Conservation (phyloP, 1,284 basidiomycete genomes). For the Ganoderma resinaceum region DNA sequence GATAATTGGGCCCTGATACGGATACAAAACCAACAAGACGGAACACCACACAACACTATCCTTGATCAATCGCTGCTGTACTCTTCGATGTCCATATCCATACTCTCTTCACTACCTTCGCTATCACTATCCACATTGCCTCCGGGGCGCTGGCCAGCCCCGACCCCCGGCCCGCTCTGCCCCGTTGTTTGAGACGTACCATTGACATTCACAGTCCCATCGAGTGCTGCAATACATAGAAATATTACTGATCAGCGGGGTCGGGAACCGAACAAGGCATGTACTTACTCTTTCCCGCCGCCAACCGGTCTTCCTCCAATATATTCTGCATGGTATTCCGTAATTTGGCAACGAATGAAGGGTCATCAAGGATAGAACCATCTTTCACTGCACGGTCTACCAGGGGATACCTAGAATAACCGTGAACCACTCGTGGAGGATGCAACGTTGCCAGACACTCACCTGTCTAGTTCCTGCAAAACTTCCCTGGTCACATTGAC, state of each 20-base stretch:
- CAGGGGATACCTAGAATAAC: constrained; percentile 52
- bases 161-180: constrained; percentile 1
- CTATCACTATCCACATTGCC: constrained; percentile 24
- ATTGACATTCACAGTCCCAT: constrained; percentile 10
- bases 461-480: constrained; percentile 77
- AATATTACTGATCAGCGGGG: background rate
- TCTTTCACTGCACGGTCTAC: constrained; percentile 71
- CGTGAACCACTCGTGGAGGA: constrained; percentile 18
- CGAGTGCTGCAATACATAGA: background rate
- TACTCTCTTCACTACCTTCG: constrained; percentile 29
- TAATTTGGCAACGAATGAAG: constrained; percentile 54
- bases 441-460: constrained; percentile 26
- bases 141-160: background rate
- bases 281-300: constrained; percentile 16
- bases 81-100: constrained; percentile 30
- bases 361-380: constrained; percentile 56
- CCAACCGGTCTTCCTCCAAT: constrained; percentile 33
- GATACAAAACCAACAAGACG: background rate
- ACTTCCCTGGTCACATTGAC: constrained; percentile 65
- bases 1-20: background rate
- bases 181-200: constrained; percentile 15
- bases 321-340: constrained; percentile 38
- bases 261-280: too few relatives aligned
- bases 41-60: background rate
- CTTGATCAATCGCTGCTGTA: constrained; percentile 24